Conservation (phyloP, 176 grass and related monocot species). For the Paspalum notatum region DNA sequence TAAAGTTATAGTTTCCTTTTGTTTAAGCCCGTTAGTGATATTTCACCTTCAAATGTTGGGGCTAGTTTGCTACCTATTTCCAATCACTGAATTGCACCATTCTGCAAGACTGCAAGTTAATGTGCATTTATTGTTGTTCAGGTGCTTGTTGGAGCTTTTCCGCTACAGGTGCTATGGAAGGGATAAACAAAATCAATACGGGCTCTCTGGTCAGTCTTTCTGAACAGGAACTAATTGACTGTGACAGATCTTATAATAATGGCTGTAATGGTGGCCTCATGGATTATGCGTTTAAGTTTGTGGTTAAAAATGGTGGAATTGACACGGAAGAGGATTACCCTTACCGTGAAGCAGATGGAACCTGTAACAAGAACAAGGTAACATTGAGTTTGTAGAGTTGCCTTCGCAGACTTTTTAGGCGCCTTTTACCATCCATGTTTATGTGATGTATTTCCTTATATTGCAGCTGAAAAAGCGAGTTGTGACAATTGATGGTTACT, state of each 20-base stretch:
- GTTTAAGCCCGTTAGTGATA: background rate
- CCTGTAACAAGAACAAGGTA: constrained; percentile 90
- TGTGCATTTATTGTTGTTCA: constrained; percentile 37
- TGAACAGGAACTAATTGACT: constrained; percentile 89
- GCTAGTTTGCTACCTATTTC: background rate
- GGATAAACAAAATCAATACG: constrained; percentile 91
- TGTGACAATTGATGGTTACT: constrained; percentile 87
- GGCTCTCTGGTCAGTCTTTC: constrained; percentile 85
- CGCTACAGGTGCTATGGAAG: constrained; percentile 92
- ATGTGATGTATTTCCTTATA: constrained; percentile 21
- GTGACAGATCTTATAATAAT: constrained; percentile 78
- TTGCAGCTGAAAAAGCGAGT: constrained; percentile 78
- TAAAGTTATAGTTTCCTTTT: background rate
- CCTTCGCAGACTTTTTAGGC: constrained; percentile 5
- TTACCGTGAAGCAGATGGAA: constrained; percentile 58
- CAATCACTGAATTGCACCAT: background rate
- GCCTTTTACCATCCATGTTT: constrained; percentile 8
- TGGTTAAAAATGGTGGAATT: constrained; percentile 85
- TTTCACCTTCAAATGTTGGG: background rate
- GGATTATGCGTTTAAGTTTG: constrained; percentile 89
- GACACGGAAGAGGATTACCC: constrained; percentile 93
- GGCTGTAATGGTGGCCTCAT: constrained; percentile 89
- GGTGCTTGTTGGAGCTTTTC: constrained; percentile 98
- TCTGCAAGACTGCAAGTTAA: background rate
- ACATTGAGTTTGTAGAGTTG: background rate